Base-by-base conservation (phyloP, 805 yeast species). In the Limtongozyma cylindracea region DNA sequence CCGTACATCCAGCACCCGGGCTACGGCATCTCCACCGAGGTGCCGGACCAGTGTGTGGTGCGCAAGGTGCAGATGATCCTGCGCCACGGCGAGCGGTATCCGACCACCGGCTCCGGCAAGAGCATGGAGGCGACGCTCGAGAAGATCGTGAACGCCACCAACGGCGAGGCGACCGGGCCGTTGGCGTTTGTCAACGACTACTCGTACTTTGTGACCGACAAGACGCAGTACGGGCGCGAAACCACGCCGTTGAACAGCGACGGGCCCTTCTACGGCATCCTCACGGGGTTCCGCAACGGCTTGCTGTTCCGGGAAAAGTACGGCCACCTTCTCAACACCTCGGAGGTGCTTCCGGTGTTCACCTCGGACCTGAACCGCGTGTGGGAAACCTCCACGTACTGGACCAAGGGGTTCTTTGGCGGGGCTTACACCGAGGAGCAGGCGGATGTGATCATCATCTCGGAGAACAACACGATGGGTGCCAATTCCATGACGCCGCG, bases 401-500 rank as follows among this genome's bases (percentile, higher is more conserved):
- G 67, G 35, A 62, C 68, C 7, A 45, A 56, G 30, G 78, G 76
- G 0, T 67, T 70, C 39, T 46, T 61, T 31, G 58, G 59, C 8
- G 47, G 46, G 23, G 43, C 48, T 25, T 52, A 45, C 34, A 14
- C 24, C 11, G 38, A 21, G 15, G 38, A 37, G 19, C 26, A 37
- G 13, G 37, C 38, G 16, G 43, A 51, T 10, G 45, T 38, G 13
- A 32, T 58, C 19, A 42, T 56, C 8, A 31, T 66, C 12, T 47
- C 52, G 20, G 77, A 68, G 34, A 43, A 43, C 21, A 39, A 35
- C 7, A 28, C 32, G 4, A 49, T 45, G 34, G 77, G 77, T 16
- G 67, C 61, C 16, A 58, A 67, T 39, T 51, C 70, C 4, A 45
- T 69, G 38, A 60, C 73, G 5, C 64, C 73, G 10, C 45, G 57